Conservation (phyloP, 2,329 filamentous ascomycete species). For the Dendryphion nanum region DNA sequence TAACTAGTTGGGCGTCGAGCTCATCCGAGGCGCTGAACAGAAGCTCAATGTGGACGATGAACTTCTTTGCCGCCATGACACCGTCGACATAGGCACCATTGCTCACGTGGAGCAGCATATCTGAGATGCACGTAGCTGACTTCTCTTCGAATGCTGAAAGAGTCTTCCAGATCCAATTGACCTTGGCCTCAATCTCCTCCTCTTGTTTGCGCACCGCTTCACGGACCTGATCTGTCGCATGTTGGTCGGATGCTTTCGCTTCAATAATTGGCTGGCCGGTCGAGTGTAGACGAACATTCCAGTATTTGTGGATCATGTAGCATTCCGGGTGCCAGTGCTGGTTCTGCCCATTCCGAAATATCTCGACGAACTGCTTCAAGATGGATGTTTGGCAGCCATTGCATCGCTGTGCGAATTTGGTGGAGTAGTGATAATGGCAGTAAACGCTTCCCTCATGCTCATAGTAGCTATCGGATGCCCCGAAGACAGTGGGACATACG, state of each 20-base stretch:
- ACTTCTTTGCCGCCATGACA: conserved; percentile 89
- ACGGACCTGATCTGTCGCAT: conserved; percentile 67
- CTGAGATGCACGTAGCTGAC: conserved; percentile 95
- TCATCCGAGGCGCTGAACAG: conserved; percentile 86
- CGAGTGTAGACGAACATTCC: conserved; percentile 81
- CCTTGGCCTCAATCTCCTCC: conserved; percentile 95
- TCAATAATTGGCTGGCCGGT: conserved; percentile 41
- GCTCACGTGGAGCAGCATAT: conserved; percentile 98
- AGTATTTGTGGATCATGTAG: conserved; percentile 99
- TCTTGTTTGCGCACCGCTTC: conserved; percentile 79
- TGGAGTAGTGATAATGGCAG: conserved; percentile 98
- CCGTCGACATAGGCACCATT: conserved; percentile 96
- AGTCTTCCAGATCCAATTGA: conserved; percentile 97
- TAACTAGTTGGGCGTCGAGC: conserved; percentile 71
- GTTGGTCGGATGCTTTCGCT: conserved; percentile 42
- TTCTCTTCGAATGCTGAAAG: conserved; percentile 96
- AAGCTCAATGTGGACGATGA: conserved; percentile 94
- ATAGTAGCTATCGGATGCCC: conserved; percentile 97
- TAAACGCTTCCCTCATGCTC: conserved; percentile 96
- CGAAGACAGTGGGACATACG: conserved; percentile 95
- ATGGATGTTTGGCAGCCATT: conserved; percentile 97
- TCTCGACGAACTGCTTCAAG: conserved; percentile 98
- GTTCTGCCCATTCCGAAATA: conserved; percentile 95
- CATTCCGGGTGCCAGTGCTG: conserved; percentile 99
- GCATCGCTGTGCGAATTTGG: conserved; percentile 91